phyloP scores from a whole-genome alignment of 805 yeast species.

The Candida dajiaensis region DNA sequence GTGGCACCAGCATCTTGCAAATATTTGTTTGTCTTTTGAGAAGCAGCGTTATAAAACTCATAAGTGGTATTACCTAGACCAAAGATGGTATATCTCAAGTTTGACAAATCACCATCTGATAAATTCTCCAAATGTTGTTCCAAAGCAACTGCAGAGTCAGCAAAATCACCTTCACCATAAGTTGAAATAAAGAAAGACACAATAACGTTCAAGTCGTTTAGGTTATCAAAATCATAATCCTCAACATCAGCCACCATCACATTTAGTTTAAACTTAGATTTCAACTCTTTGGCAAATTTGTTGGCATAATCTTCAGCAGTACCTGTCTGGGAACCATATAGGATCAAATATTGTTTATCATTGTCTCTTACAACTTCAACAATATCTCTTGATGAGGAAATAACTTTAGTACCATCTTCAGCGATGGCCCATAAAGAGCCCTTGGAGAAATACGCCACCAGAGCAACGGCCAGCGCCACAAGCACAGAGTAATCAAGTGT shows the following conservation, averaged over 20 bases:
- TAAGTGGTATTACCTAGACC: slow-evolving; percentile 95
- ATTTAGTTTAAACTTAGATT: slow-evolving; percentile 71
- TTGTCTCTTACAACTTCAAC: slow-evolving; percentile 50
- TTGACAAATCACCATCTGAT: slow-evolving; percentile 49
- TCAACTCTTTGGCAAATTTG: slow-evolving; percentile 84
- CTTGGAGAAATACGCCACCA: slow-evolving; percentile 61
- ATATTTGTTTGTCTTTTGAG: slow-evolving; percentile 49
- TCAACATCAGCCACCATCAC: slow-evolving; percentile 86
- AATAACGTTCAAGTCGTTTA: slow-evolving; percentile 57
- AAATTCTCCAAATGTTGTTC: slow-evolving; percentile 55
- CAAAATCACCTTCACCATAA: slow-evolving; percentile 98
- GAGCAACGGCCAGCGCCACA: slow-evolving; percentile 57
- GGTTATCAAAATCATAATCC: slow-evolving; percentile 76
- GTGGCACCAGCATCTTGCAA: slow-evolving; percentile 63
- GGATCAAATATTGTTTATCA: slow-evolving; percentile 69
- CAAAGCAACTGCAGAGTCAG: slow-evolving; percentile 86
- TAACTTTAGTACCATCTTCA: slow-evolving; percentile 29
- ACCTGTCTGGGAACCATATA: slow-evolving; percentile 96
- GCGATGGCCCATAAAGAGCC: slow-evolving; percentile 44
- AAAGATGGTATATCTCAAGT: slow-evolving; percentile 66
- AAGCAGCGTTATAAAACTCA: slow-evolving; percentile 84
- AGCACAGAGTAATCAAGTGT: slow-evolving; percentile 66
- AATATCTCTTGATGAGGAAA: slow-evolving; percentile 47
- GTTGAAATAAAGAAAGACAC: slow-evolving; percentile 82
- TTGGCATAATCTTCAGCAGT: slow-evolving; percentile 97